Evolutionary conservation across 1,139 yeast genomes (phyloP).

Genomic region (Debaryomyces sp.): DNA sequence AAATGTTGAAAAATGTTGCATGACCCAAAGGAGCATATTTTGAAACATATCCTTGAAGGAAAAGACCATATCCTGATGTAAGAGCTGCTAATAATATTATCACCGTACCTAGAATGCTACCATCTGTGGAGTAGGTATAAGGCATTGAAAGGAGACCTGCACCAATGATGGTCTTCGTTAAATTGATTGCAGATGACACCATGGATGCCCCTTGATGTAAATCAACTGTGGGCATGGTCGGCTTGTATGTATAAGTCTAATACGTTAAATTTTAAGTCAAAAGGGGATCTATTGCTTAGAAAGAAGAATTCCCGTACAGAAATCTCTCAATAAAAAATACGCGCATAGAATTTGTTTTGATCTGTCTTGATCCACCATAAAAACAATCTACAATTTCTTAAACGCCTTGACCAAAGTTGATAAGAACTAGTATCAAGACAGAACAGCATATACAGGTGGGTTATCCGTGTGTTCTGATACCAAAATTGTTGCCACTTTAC

Average conservation of each 20-base stretch:
- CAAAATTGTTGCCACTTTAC: neutral
- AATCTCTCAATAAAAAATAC: neutral
- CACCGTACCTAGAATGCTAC: conserved; percentile 66
- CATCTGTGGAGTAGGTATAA: conserved; percentile 84
- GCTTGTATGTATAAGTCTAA: neutral
- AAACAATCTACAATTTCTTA: neutral
- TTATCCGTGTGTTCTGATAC: neutral
- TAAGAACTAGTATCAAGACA: neutral
- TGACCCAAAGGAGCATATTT: conserved; percentile 68
- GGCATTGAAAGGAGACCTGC: conserved; percentile 97
- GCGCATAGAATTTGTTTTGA: conserved; percentile 1
- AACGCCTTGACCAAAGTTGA: neutral
- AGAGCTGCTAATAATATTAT: conserved; percentile 73
- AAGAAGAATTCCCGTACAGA: neutral
- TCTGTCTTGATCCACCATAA: neutral
- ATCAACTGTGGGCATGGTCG: conserved; percentile 12
- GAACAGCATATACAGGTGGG: neutral
- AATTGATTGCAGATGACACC: conserved; percentile 57
- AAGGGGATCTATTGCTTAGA: neutral
- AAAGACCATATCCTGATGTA: conserved; percentile 80
- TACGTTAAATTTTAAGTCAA: neutral
- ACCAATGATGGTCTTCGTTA: conserved; percentile 76
- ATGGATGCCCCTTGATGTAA: conserved; percentile 29
- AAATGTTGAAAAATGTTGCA: conserved; percentile 85
- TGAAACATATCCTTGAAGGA: conserved; percentile 75